Evolutionary conservation across 306 rosid genomes (phyloP).

Genomic region (Fragaria vesca): DNA sequence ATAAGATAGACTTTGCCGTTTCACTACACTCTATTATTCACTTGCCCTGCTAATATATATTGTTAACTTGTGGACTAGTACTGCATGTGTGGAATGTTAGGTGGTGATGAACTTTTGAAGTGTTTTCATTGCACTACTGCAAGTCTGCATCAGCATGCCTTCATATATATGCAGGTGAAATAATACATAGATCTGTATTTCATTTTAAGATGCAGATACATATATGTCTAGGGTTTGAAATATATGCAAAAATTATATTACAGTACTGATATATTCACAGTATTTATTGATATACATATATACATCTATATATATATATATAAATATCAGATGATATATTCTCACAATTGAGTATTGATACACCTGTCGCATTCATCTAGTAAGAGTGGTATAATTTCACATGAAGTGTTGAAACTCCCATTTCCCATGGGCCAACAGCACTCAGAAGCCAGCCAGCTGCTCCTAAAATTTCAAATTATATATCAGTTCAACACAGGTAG

Average conservation of each 20-base stretch:
- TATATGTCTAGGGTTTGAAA: background rate
- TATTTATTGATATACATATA: too few relatives aligned
- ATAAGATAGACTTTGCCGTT: background rate
- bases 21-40: background rate
- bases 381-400: background rate
- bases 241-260: background rate
- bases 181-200: background rate
- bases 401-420: background rate
- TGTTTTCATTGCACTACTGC: background rate
- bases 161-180: background rate
- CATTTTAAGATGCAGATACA: background rate
- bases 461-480: background rate
- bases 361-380: background rate
- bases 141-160: constrained; percentile 12
- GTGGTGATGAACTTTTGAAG: background rate
- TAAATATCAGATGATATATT: background rate
- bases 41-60: background rate
- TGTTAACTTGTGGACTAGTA: background rate
- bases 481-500: background rate
- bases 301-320: too few relatives aligned
- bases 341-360: background rate
- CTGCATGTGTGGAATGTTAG: background rate
- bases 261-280: background rate
- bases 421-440: constrained; percentile 7
- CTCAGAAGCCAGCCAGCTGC: background rate